Evolutionary conservation across 2,329 filamentous ascomycete genomes (phyloP).

Genomic region (Plenodomus biglobosus): DNA sequence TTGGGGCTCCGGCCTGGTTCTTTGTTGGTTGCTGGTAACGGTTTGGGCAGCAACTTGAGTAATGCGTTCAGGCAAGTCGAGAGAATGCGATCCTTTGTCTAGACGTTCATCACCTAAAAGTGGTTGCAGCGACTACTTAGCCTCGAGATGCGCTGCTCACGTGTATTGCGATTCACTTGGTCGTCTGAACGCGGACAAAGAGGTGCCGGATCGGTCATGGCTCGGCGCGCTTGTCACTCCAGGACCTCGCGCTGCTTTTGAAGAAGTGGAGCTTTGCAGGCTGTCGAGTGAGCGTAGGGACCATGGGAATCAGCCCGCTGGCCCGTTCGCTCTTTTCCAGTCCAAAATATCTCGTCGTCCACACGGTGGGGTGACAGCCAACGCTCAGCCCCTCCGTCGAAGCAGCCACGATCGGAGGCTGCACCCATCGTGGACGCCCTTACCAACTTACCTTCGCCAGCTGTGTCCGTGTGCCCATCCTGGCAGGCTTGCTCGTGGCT

Average conservation of each 20-base stretch:
- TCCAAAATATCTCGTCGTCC: constrained; percentile 30
- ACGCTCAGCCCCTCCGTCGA: constrained; percentile 27
- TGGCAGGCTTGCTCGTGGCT: constrained; percentile 23
- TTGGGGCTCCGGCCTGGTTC: constrained; percentile 36
- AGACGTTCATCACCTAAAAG: constrained; percentile 34
- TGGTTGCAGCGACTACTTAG: constrained; percentile 44
- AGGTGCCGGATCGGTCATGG: constrained; percentile 42
- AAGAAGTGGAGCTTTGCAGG: constrained; percentile 20
- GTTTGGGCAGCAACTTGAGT: constrained; percentile 22
- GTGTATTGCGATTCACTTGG: constrained; percentile 34
- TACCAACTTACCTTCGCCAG: constrained; percentile 11
- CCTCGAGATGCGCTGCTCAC: constrained; percentile 40
- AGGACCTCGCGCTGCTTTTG: constrained; percentile 41
- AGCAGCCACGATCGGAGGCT: constrained; percentile 26
- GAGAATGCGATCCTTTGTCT: constrained; percentile 43
- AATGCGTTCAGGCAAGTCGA: constrained; percentile 38
- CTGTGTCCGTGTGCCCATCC: constrained; percentile 20
- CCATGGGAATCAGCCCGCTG: constrained; percentile 21
- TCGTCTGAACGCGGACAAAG: constrained; percentile 47
- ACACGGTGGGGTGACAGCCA: constrained; percentile 36
- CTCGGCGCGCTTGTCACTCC: constrained; percentile 37
- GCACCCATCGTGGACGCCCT: constrained; percentile 28
- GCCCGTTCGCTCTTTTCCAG: constrained; percentile 26
- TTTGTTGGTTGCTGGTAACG: constrained; percentile 30
- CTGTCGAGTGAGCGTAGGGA: constrained; percentile 22